Evolutionary conservation across 371 early-diverging fungal species (phyloP).

Genomic region (Coemansia sp.): DNA sequence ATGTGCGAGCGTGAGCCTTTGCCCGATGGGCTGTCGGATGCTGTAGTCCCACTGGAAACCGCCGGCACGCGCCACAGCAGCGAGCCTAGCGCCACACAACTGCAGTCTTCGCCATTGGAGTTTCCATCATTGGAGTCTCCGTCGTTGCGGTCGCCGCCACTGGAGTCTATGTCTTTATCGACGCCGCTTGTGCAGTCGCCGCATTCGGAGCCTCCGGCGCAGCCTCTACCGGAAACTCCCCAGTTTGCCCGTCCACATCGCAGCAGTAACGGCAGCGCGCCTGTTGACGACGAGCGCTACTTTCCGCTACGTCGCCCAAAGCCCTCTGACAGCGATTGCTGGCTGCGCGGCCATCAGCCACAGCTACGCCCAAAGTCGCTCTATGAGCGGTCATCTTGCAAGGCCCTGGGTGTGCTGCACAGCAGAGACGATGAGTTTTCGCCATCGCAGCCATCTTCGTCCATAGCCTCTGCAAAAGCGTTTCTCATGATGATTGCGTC

Average conservation of each 20-base stretch:
- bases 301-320: constrained; percentile 2
- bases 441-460: constrained; percentile 23
- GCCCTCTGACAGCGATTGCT: background rate
- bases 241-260: background rate
- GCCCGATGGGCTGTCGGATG: background rate
- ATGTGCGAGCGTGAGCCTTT: background rate
- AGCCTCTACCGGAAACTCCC: constrained; percentile 2
- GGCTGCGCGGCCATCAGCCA: background rate
- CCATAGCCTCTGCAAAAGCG: constrained; percentile 43
- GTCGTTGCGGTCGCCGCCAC: background rate
- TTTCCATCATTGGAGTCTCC: no score
- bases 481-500: constrained; percentile 44
- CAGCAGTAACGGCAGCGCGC: background rate
- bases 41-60: background rate
- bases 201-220: background rate
- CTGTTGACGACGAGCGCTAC: background rate
- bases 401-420: constrained; percentile 8
- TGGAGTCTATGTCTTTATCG: background rate
- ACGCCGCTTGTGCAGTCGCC: constrained; percentile 8
- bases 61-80: constrained; percentile 13
- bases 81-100: constrained; percentile 6
- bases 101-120: background rate
- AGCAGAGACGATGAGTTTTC: background rate
- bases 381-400: constrained; percentile 17
- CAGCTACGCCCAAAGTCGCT: constrained; percentile 45